Evolutionary conservation across 2,329 filamentous ascomycete genomes (phyloP).

Genomic region (Cladosporium sp.): DNA sequence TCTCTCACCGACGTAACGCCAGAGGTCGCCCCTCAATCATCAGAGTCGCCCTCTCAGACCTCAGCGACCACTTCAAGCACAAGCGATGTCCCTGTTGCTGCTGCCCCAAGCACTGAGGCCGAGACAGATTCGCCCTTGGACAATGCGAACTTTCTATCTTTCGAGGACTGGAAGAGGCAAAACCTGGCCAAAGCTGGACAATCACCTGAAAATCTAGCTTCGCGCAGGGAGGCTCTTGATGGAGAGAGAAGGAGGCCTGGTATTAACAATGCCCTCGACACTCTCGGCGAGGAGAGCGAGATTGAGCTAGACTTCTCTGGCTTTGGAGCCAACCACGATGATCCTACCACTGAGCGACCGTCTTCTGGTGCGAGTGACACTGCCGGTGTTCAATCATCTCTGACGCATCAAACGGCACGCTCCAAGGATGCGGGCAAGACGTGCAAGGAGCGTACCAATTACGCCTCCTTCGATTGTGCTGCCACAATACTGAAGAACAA

Average conservation of each 20-base stretch:
- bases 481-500: conserved; percentile 91
- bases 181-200: conserved; percentile 84
- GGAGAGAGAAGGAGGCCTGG: conserved; percentile 49
- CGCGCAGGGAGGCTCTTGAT: conserved; percentile 34
- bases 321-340: conserved; percentile 42
- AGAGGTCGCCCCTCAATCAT: neutral
- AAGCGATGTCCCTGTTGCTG: conserved; percentile 16
- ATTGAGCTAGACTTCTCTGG: conserved; percentile 69
- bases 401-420: conserved; percentile 38
- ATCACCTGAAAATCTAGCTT: conserved; percentile 61
- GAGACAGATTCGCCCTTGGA: conserved; percentile 64
- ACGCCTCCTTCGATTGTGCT: conserved; percentile 94
- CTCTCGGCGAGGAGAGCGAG: conserved; percentile 80
- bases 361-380: neutral
- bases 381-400: conserved; percentile 27
- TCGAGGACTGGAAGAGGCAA: conserved; percentile 97
- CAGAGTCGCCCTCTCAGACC: neutral
- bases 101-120: conserved; percentile 37
- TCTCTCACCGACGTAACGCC: neutral
- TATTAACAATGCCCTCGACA: conserved; percentile 66
- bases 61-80: conserved; percentile 4
- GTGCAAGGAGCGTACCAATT: conserved; percentile 96
- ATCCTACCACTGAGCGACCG: neutral
- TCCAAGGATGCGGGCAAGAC: conserved; percentile 95
- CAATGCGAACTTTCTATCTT: conserved; percentile 84